Percentiles rank a stretch among this genome's conserved stretches.
Evolutionary conservation across 169 alveolate genomes (phyloP).

Genomic region (Plasmodium fragile): DNA sequence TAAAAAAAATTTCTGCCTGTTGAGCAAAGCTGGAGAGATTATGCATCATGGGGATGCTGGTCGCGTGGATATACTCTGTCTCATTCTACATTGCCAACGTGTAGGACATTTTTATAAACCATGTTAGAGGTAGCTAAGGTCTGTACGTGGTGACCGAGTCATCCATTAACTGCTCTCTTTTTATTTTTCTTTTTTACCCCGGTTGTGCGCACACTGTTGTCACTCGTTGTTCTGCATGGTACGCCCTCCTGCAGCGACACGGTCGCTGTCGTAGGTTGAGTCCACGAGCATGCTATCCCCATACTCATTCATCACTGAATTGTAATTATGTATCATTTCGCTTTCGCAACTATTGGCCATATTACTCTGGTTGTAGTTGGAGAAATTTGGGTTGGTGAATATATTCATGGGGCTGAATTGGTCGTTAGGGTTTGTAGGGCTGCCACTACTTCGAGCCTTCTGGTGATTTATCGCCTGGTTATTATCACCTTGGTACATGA

Average conservation of each 20-base stretch:
- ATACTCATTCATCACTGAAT: constrained; percentile 33
- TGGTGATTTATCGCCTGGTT: background rate
- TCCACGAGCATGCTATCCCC: background rate
- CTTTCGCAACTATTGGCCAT: constrained; percentile 14
- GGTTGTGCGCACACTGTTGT: background rate
- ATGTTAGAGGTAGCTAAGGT: background rate
- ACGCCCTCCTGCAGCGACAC: background rate
- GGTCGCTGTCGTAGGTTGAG: background rate
- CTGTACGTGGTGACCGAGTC: background rate
- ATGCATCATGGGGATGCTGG: background rate
- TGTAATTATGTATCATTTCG: constrained; percentile 8
- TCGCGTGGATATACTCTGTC: background rate
- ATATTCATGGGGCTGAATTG: constrained; percentile 13
- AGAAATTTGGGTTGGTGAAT: background rate
- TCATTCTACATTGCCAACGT: background rate
- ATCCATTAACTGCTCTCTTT: background rate
- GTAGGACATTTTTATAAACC: background rate
- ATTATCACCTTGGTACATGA: background rate
- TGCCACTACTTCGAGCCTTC: background rate
- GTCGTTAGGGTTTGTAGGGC: constrained; percentile 12
- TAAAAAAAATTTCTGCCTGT: background rate
- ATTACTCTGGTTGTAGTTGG: constrained; percentile 9
- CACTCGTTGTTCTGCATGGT: constrained; percentile 9
- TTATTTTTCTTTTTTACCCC: background rate
- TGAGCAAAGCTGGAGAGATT: background rate